These are phyloP conservation scores for Grosmannia huntii DNA, from an alignment of 2,329 filamentous ascomycete genomes.

Conservation along the genomic window DNA sequence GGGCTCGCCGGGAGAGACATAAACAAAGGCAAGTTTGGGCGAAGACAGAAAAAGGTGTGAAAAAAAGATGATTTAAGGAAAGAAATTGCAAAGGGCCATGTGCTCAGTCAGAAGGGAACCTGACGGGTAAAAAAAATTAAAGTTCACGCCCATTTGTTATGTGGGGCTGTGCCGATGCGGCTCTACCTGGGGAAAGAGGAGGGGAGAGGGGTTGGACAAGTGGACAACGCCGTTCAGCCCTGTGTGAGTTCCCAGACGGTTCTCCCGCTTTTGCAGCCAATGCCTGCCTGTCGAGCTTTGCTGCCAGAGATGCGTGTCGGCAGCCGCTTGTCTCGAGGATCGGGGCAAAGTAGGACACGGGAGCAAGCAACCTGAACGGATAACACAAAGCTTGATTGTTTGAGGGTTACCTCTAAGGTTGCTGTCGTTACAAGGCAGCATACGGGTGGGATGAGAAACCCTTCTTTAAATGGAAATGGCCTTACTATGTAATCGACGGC, in stretches of 20 bases:
- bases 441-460: neutral
- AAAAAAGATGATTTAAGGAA: neutral
- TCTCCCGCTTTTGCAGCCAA: neutral
- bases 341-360: neutral
- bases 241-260: neutral
- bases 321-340: neutral
- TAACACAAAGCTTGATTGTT: neutral
- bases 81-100: neutral
- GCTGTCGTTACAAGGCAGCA: neutral
- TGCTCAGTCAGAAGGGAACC: neutral
- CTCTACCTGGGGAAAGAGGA: constrained; percentile 4
- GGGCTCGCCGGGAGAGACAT: neutral
- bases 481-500: no score
- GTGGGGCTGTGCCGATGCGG: constrained; percentile 13
- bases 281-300: neutral
- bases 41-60: neutral
- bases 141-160: constrained; percentile 8
- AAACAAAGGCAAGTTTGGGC: neutral
- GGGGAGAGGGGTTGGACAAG: neutral
- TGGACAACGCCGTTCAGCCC: constrained; percentile 1
- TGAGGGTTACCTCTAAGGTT: neutral
- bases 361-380: neutral
- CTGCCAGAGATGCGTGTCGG: neutral
- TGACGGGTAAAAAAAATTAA: constrained; percentile 7
- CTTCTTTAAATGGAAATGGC: no score